These are phyloP conservation scores for Mycosphaerella arachidis DNA, from an alignment of 2,329 filamentous ascomycete species.

Conservation along the genomic window DNA sequence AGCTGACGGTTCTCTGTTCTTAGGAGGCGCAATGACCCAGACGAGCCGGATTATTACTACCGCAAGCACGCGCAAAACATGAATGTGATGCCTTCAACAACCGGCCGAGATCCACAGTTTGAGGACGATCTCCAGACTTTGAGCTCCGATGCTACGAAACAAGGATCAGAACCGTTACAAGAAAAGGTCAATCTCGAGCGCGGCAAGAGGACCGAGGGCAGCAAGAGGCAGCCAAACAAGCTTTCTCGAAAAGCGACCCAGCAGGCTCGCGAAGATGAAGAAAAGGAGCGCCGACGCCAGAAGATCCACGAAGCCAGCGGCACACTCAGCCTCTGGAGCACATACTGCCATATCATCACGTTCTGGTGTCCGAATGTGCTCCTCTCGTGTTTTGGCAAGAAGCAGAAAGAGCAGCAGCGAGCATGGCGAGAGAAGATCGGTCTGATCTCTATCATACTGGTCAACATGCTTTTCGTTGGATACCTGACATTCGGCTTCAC, in stretches of 20 bases:
- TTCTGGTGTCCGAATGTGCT: slow-evolving; percentile 91
- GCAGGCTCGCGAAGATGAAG: slow-evolving; percentile 57
- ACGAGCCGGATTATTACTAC: slow-evolving; percentile 95
- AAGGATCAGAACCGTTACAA: slow-evolving; percentile 31
- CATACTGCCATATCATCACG: slow-evolving; percentile 89
- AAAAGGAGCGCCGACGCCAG: slow-evolving; percentile 40
- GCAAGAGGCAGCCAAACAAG: slow-evolving; percentile 31
- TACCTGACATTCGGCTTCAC: slow-evolving; percentile 98
- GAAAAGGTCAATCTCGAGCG: slow-evolving; percentile 20
- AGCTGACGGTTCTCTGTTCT: too few relatives aligned
- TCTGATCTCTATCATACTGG: slow-evolving; percentile 83
- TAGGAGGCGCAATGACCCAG: slow-evolving; percentile 67
- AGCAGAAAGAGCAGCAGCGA: slow-evolving; percentile 76
- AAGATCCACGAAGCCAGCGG: slow-evolving; percentile 61
- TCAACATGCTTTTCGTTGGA: slow-evolving; percentile 84
- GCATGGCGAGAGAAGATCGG: slow-evolving; percentile 99
- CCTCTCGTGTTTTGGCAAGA: slow-evolving; percentile 79
- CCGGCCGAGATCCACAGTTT: slow-evolving; percentile 81
- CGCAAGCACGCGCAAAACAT: slow-evolving; percentile 91
- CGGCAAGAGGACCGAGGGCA: slow-evolving; percentile 20
- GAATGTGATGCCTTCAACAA: slow-evolving; percentile 82
- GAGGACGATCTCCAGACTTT: slow-evolving; percentile 57
- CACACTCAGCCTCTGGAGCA: slow-evolving; percentile 86
- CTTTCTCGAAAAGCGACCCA: slow-evolving; percentile 62
- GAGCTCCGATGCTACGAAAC: slow-evolving; percentile 51